Base-by-base conservation (phyloP, 345 rosid genomes). In the Erysimum cheiranthoides region DNA sequence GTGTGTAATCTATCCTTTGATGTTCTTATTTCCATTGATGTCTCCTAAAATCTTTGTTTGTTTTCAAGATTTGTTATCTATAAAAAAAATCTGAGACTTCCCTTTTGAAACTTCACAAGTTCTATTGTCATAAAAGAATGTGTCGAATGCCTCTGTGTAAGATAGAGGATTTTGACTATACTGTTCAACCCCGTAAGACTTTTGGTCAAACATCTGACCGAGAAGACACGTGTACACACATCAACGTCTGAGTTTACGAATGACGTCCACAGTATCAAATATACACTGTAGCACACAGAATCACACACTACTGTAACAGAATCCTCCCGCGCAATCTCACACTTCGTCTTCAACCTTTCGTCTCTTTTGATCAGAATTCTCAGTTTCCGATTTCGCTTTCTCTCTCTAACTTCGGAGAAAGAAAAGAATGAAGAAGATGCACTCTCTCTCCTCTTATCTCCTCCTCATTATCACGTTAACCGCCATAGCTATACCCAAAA, bases 241-340 rank as follows among this genome's bases (percentile, higher is more conserved):
- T 28, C 2, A 17, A 16, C 50, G 79, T 17, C 2, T 28, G 27
- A 0, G 10, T 4, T 47, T 52, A 27, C 13, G 40, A 52, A 18
- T 45, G 38, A 57, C 7, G 54, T 71, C 13, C n/a, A 65, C 57
- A 7, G 78, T 52, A 67, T 5, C 47, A 0, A 49, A 6, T 25
- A n/a, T 60, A 78, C 25, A 78, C 74, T 4, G 43, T 30, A 60
- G 16, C 64, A 16, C 70, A 78, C 8, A 6, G 45, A 35, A 67
- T 61, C 18, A 17, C 10, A 27, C 0, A 58, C 78, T 59, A n/a
- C 73, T 72, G 60, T 73, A 78, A 78, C 81, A 67, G 81, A 78
- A 73, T 59, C 70, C 36, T 78, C 81, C 81, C 81, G 81, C 81
- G 66, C 50, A 60, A 17, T 65, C 25, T 78, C 74, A 0, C 75